phyloP scores from a whole-genome alignment of 768 basidiomycete species.

The Kwoniella mangroviensis region DNA sequence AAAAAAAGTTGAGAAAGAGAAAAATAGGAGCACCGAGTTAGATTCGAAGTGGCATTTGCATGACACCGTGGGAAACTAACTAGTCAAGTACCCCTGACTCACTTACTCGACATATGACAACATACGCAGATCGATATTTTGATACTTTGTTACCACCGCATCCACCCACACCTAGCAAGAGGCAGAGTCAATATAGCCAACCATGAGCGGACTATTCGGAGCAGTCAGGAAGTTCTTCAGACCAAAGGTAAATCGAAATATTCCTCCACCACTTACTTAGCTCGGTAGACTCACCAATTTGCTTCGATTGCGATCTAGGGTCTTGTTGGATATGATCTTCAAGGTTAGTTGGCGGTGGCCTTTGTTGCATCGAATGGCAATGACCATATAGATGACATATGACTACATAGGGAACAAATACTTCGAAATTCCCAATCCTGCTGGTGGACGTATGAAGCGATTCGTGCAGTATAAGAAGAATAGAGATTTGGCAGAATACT shows the following conservation, averaged over 20 bases:
- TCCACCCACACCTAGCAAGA: too few species aligned
- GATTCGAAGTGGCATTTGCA: not conserved
- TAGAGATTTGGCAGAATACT: constrained; percentile 47
- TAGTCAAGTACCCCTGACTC: not conserved
- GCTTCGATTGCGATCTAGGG: not conserved
- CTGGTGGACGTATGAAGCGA: constrained; percentile 45
- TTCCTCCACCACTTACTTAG: too few species aligned
- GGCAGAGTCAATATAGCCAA: not conserved
- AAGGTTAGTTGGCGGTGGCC: constrained; percentile 21
- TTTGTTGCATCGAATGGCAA: too few species aligned
- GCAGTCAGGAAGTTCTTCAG: constrained; percentile 21
- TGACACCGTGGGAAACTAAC: not conserved
- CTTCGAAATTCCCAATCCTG: constrained; percentile 42
- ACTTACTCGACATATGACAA: too few species aligned
- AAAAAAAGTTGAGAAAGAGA: not conserved
- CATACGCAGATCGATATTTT: too few species aligned
- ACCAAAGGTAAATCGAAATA: too few species aligned
- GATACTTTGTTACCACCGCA: too few species aligned
- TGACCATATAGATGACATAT: not conserved
- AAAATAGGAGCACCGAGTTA: not conserved
- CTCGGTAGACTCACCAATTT: not conserved
- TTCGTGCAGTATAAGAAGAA: constrained; percentile 45
- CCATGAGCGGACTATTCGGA: constrained; percentile 17
- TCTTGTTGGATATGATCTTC: constrained; percentile 42
- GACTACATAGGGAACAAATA: constrained; percentile 40